Evolutionary conservation across 1,284 basidiomycete genomes (phyloP), one percentile per base, ranked within the genome.

Genomic region (Ustilago lituana): DNA sequence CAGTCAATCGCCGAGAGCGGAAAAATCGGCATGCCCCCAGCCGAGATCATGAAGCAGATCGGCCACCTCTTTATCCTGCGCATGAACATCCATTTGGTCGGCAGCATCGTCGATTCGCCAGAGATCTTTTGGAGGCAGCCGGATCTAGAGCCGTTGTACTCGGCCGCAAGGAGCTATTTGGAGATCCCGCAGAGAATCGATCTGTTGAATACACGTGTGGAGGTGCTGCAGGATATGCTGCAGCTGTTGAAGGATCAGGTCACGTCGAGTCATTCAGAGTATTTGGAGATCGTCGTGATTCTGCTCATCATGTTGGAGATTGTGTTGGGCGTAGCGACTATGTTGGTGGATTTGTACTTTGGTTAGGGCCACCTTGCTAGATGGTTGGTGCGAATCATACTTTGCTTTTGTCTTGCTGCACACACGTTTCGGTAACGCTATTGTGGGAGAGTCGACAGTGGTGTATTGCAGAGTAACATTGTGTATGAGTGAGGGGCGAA

Each of bases 21-120:
- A 17, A 94, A 96, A 84, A 94, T 98, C 71, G 79, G 85, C 77
- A 82, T 86, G 74, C 85, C 85, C 0, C 82, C 85, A 41, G 84
- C 83, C 35, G 94, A 96, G 82, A 97, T 98, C 80, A 96, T 98
- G 94, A 91, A 92, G 81, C 92, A 97, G 84, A 98, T 96, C 73
- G 94, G 94, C 27, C 79, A 81, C 37, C 86, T 98, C 38, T 98
- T 98, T 83, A 89, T 98, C 45, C 85, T 97, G 73, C 86, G 94
- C 62, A 94, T 94, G 70, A 95, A 94, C 80, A 95, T 97, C 78
- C 94, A 95, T 79, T 90, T 94, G 35, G 94, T 97, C 50, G 94
- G 94, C 32, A 94, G 93, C 33, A 94, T 97, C 24, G 86, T 97
- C 29, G 94, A 97, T 84, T 93, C 92, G 29, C 94, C 94, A 31